A percentile compares a stretch with the other conserved stretches of the same genome.
Conservation (phyloP, 2,329 filamentous ascomycete genomes). For the Didymellaceae sp. region DNA sequence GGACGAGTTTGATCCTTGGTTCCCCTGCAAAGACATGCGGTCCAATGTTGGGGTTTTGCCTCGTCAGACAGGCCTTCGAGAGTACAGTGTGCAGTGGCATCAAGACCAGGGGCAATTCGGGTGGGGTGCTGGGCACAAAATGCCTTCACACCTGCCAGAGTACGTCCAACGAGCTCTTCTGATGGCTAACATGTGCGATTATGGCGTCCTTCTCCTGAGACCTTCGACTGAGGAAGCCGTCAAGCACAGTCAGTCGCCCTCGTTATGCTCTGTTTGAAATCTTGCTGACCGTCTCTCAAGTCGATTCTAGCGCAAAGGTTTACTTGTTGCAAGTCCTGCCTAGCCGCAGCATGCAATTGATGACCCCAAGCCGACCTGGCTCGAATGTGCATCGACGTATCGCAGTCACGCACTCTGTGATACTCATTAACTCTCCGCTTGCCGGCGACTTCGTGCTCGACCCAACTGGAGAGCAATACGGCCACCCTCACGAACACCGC, state of each 20-base stretch:
- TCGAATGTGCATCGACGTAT: background rate
- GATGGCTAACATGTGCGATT: background rate
- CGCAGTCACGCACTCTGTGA: background rate
- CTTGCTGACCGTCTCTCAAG: background rate
- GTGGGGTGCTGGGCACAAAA: background rate
- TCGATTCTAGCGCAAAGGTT: background rate
- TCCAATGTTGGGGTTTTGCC: background rate
- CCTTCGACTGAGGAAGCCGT: background rate
- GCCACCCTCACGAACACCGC: background rate
- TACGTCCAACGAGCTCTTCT: background rate
- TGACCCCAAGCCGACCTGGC: background rate
- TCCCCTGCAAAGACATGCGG: no score
- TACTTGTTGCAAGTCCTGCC: background rate
- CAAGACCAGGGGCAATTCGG: background rate
- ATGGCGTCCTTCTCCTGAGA: background rate
- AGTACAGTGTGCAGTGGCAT: background rate
- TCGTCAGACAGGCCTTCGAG: background rate
- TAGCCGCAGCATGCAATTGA: background rate
- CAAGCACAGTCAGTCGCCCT: background rate
- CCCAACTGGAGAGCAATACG: constrained; percentile 6
- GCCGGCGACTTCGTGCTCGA: constrained; percentile 8
- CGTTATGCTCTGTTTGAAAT: background rate
- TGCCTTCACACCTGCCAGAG: background rate
- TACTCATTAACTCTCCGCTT: background rate
- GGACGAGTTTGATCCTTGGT: background rate